These are phyloP conservation scores for Jatropha multifida DNA, from an alignment of 441 rosid genomes.

Conservation along the genomic window DNA sequence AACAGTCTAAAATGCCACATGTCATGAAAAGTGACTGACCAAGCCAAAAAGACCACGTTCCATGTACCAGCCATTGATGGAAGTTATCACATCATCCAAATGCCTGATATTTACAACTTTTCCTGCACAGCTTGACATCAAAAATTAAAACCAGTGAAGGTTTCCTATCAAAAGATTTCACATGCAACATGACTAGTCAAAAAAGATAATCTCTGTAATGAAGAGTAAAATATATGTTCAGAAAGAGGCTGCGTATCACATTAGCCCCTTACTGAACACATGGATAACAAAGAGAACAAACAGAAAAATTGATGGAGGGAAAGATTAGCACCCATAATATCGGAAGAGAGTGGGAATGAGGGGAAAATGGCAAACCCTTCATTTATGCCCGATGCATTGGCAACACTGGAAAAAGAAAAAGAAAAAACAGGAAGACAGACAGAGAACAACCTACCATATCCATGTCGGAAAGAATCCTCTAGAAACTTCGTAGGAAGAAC, in stretches of 20 bases:
- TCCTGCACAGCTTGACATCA: conserved; percentile 86
- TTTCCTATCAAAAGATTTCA: conserved; percentile 25
- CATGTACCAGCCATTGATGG: conserved; percentile 92
- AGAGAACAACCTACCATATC: conserved; percentile 59
- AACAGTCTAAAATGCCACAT: background rate
- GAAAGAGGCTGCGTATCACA: background rate
- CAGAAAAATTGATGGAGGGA: background rate
- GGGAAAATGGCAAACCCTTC: background rate
- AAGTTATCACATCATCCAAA: conserved; percentile 81
- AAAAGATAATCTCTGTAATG: background rate
- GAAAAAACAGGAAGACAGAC: too few relatives aligned
- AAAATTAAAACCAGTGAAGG: conserved; percentile 46
- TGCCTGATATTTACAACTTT: conserved; percentile 81
- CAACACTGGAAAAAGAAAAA: background rate
- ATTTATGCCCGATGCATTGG: background rate
- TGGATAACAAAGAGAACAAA: background rate
- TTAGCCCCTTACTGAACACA: background rate
- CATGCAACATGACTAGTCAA: conserved; percentile 3
- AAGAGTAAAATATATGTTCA: too few relatives aligned
- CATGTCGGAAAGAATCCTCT: conserved; percentile 68
- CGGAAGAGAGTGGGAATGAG: background rate
- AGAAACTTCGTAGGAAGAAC: conserved; percentile 87
- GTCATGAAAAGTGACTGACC: conserved; percentile 45
- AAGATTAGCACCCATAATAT: background rate
- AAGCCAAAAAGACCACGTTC: conserved; percentile 94